These are phyloP conservation scores for Trichoderma atrobrunneum DNA, from an alignment of 2,329 filamentous ascomycete species.

Conservation along the genomic window DNA sequence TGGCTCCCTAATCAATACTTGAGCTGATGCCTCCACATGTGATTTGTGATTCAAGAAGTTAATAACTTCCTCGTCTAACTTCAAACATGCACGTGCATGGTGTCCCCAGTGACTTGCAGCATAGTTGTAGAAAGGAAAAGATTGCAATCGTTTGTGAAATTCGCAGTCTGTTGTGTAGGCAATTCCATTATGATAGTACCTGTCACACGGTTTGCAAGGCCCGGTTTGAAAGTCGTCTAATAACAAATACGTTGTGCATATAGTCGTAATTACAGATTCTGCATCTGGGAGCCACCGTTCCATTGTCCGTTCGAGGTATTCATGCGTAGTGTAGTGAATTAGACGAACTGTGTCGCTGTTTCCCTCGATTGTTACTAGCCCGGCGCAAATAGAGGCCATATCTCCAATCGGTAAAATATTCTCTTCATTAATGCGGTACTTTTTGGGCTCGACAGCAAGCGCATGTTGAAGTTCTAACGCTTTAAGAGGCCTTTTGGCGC, in stretches of 20 bases:
- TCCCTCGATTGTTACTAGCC: not conserved
- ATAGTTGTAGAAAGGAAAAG: no score
- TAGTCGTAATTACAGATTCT: not conserved
- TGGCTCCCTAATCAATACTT: no score
- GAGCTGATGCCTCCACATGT: no score
- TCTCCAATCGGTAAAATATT: not conserved
- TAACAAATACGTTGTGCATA: not conserved
- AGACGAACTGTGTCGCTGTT: not conserved
- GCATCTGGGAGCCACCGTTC: not conserved
- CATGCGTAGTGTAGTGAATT: not conserved
- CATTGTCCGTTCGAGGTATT: not conserved
- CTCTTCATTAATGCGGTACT: not conserved
- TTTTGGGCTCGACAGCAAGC: not conserved
- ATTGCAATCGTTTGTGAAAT: no score
- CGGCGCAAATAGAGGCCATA: not conserved
- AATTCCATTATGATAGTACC: no score
- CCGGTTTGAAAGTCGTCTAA: not conserved
- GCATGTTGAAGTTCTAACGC: not conserved
- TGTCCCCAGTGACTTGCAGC: no score
- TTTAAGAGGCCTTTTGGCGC: not conserved
- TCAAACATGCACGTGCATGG: no score
- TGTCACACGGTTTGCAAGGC: no score
- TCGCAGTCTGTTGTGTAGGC: no score
- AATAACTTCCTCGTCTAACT: no score
- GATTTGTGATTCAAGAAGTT: no score